Evolutionary conservation across 805 yeast genomes (phyloP).

Genomic region (Candida mattraensis): DNA sequence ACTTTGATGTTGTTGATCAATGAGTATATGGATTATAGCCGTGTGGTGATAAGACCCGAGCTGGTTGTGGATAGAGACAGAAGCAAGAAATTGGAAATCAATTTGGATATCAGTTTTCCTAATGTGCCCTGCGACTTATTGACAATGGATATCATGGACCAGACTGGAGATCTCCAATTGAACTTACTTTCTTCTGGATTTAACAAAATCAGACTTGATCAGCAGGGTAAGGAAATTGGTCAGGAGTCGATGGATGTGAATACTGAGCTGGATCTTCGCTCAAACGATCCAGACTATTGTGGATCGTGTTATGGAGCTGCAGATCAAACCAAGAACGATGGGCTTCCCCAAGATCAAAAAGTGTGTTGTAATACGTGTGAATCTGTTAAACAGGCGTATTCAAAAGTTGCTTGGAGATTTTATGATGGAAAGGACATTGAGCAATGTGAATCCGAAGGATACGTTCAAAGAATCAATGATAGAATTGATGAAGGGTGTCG

Average conservation of each 20-base stretch:
- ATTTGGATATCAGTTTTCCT: slow-evolving; percentile 81
- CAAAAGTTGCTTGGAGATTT: slow-evolving; percentile 80
- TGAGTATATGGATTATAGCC: slow-evolving; percentile 76
- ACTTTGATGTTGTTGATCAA: slow-evolving; percentile 62
- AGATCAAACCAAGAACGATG: slow-evolving; percentile 53
- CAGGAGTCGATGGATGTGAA: slow-evolving; percentile 44
- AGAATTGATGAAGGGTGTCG: slow-evolving; percentile 85
- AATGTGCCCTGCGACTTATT: slow-evolving; percentile 81
- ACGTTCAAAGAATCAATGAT: slow-evolving; percentile 59
- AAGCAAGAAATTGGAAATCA: slow-evolving; percentile 71
- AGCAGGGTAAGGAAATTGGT: slow-evolving; percentile 47
- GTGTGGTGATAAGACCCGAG: slow-evolving; percentile 72
- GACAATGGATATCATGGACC: slow-evolving; percentile 85
- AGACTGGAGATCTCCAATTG: slow-evolving; percentile 78
- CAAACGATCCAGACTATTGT: slow-evolving; percentile 51
- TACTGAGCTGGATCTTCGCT: slow-evolving; percentile 24
- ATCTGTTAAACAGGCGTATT: slow-evolving; percentile 78
- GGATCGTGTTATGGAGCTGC: slow-evolving; percentile 90
- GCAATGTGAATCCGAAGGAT: slow-evolving; percentile 90
- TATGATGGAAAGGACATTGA: slow-evolving; percentile 82
- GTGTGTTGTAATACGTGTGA: slow-evolving; percentile 85
- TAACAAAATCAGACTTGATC: slow-evolving; percentile 61
- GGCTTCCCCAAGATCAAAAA: slow-evolving; percentile 38
- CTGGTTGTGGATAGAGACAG: slow-evolving; percentile 85
- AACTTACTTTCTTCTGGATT: slow-evolving; percentile 74